Base-by-base conservation (phyloP, 345 rosid species). In the Salix brachista region DNA sequence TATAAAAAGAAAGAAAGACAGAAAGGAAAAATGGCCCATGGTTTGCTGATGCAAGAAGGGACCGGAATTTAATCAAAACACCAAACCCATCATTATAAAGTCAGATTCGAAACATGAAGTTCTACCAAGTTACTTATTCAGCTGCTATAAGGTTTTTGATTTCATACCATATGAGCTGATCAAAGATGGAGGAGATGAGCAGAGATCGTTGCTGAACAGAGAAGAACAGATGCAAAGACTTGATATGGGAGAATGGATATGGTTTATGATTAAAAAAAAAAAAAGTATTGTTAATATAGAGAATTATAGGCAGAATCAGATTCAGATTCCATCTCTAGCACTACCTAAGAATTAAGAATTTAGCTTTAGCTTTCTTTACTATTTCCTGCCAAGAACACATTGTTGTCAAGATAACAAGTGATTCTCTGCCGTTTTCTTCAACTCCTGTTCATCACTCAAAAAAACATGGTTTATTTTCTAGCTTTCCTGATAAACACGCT, bases 271-370 rank as follows among this genome's bases (percentile, higher is more conserved):
- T 2, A 0, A n/a, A 14, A 39, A 39, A 16, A 76, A 11, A 46
- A 46, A 46, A 13, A 14, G 54, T 1, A 32, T 25, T 64, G 28
- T 64, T 64, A 65, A 41, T 65, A 83, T 46, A 70, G 74, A 21
- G 18, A 75, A 32, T 42, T 21, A 2, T 34, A 44, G 26, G 71
- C 73, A 67, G 86, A 60, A 83, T 74, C 81, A 50, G 76, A 82
- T 78, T 72, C 89, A 73, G 48, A 46, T 46, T 46, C 52, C 14
- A 14, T 23, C 50, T 74, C 74, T 36, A 36, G 44, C 77, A n/a
- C 54, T 1, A 42, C 46, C 46, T 42, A 11, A 65, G 62, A 30
- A 21, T 25, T 28, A 54, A 5, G 75, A 83, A 48, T 83, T 54
- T 65, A 14, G 41, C 71, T 74, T 76, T 60, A 67, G 75, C 78